Conservation (phyloP, 805 yeast genomes). For the Ogataea pini region DNA sequence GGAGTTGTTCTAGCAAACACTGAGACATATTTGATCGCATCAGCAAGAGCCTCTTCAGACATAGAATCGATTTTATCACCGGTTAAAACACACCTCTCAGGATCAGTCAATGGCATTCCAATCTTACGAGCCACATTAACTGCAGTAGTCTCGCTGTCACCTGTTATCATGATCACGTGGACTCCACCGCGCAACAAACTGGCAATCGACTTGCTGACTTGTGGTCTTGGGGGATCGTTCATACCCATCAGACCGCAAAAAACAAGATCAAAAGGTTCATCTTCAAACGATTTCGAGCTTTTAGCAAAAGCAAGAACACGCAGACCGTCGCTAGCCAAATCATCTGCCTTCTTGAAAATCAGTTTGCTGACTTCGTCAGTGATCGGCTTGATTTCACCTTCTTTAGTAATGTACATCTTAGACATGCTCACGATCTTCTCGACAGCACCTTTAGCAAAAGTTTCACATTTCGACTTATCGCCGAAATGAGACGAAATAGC, state of each 20-base stretch:
- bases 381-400: slow-evolving; percentile 61
- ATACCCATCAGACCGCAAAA: slow-evolving; percentile 91
- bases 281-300: slow-evolving; percentile 39
- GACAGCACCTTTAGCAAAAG: slow-evolving; percentile 87
- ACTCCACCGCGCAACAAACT: slow-evolving; percentile 89
- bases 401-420: slow-evolving; percentile 55
- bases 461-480: slow-evolving; percentile 52
- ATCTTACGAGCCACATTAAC: slow-evolving; percentile 81
- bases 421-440: slow-evolving; percentile 70
- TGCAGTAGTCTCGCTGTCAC: slow-evolving; percentile 89
- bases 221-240: slow-evolving; percentile 97
- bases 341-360: slow-evolving; percentile 59
- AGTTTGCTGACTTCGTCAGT: slow-evolving; percentile 48
- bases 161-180: slow-evolving; percentile 97
- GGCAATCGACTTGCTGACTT: slow-evolving; percentile 74
- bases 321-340: slow-evolving; percentile 78
- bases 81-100: slow-evolving; percentile 68
- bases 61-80: slow-evolving; percentile 82
- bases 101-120: slow-evolving; percentile 77
- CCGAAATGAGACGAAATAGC: slow-evolving; percentile 73
- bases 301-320: slow-evolving; percentile 83
- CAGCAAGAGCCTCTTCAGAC: slow-evolving; percentile 70
- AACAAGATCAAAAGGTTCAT: slow-evolving; percentile 57
- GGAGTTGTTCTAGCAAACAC: slow-evolving; percentile 96
- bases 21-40: slow-evolving; percentile 76